A percentile compares a stretch with the other conserved stretches of the same genome.
Evolutionary conservation across 441 rosid genomes (phyloP).

Genomic region (Arabidopsis lyrata): DNA sequence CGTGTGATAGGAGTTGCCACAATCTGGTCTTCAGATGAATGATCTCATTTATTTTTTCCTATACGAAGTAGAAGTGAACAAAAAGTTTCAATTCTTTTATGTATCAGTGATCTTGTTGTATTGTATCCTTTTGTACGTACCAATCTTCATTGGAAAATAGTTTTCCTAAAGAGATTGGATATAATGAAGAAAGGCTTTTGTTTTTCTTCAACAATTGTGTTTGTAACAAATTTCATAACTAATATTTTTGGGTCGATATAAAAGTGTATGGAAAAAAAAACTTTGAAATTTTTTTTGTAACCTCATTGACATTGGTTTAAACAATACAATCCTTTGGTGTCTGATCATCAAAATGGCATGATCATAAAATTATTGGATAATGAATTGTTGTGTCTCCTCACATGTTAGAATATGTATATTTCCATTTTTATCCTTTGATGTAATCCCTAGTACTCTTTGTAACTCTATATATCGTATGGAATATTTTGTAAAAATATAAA

Average conservation of each 20-base stretch:
- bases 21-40: constrained; percentile 76
- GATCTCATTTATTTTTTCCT: neutral
- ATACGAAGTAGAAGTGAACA: constrained; percentile 14
- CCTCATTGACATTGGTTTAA: no score
- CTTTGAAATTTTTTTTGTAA: no score
- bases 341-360: no score
- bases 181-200: neutral
- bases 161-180: constrained; percentile 14
- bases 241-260: neutral
- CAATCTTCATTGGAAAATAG: neutral
- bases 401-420: no score
- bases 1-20: constrained; percentile 91
- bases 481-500: no score
- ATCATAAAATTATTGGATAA: no score
- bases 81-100: constrained; percentile 17
- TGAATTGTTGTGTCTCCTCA: no score
- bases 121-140: constrained; percentile 11
- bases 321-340: no score
- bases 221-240: neutral
- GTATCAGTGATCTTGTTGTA: constrained; percentile 23
- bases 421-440: no score
- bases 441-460: no score
- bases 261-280: no score
- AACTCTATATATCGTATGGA: no score
- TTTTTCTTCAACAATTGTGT: neutral